Evolutionary conservation across 2,329 filamentous ascomycete species (phyloP).

Genomic region (Pseudogymnoascus sp.): DNA sequence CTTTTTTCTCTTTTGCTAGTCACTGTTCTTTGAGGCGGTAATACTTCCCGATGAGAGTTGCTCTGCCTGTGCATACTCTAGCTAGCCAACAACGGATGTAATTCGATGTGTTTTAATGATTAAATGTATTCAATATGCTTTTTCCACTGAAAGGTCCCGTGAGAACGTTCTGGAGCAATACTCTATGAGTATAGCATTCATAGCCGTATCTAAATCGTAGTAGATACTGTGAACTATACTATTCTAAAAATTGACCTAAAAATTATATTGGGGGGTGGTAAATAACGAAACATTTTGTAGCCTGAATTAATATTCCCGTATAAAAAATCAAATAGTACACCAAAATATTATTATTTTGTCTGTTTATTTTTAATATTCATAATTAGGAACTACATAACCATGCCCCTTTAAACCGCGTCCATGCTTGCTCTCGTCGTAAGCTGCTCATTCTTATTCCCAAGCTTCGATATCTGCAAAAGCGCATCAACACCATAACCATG

Average conservation of each 20-base stretch:
- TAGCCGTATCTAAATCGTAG: not conserved
- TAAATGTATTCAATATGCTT: slow-evolving; percentile 6
- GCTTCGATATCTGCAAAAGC: slow-evolving; percentile 89
- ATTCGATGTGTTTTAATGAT: slow-evolving; percentile 25
- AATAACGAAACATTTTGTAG: not conserved
- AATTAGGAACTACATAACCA: not conserved
- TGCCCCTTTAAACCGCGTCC: slow-evolving; percentile 49
- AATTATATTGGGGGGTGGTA: not conserved
- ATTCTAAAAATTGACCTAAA: not conserved
- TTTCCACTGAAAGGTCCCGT: not conserved
- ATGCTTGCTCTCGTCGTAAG: slow-evolving; percentile 69
- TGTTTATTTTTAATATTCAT: not conserved
- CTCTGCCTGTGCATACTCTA: slow-evolving; percentile 16
- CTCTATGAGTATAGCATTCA: not conserved
- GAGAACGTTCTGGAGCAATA: not conserved
- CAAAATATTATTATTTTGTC: not conserved
- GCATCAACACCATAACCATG: slow-evolving; percentile 95
- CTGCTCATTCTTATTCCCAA: slow-evolving; percentile 97
- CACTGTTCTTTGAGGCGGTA: slow-evolving; percentile 8
- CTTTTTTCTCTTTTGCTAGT: slow-evolving; percentile 19
- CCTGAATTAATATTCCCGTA: not conserved
- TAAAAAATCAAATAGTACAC: not conserved
- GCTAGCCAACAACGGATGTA: slow-evolving; percentile 29
- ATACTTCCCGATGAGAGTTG: slow-evolving; percentile 6
- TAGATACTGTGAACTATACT: not conserved